Evolutionary conservation across 768 basidiomycete species (phyloP), one percentile per base, ranked within the genome.

Genomic region (Boletus vinaceobasis): DNA sequence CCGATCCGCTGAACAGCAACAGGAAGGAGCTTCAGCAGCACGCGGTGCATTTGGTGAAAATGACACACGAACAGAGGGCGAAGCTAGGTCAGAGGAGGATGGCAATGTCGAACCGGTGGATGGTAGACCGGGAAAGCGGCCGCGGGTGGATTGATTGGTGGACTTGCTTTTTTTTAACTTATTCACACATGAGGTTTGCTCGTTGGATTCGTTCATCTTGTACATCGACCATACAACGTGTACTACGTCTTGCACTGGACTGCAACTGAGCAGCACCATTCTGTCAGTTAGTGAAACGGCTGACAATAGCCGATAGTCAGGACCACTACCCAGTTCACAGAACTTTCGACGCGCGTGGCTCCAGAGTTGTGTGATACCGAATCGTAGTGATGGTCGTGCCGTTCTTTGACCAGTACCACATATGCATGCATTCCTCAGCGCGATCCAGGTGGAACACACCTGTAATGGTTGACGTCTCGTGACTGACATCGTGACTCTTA

Each of bases 71-170:
- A 51, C 68, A 48, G 66, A 66, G 17, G 48, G 10, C n/a, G 68
- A 58, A 21, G 46, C 31, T 11, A 55, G 66, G 35, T 17, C 53
- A 40, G 63, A 65, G 27, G 69, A 54, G 5, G 55, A 52, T 27
- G 53, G 45, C 13, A 58, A 45, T n/a, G 32, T 48, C 21, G 68
- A 63, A 21, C 15, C 40, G 17, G 52, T 37, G 0, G 73, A 73
- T 17, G 53, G 55, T 26, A 61, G 68, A 57, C 61, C 66, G 5
- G 65, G 61, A 19, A 72, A 73, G 48, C 69, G 71, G n/a, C 55
- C 54, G 32, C 65, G 72, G n/a, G 59, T 63, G 13, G 72, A 72
- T 21, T 73, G 59, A 71, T 48, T 0, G 26, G 33, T 23, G 36
- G 43, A 29, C 40, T 31, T 17, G 19, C 21, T 17, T 42, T 47